phyloP scores from a whole-genome alignment of 345 rosid genomes.

The Hibiscus syriacus region DNA sequence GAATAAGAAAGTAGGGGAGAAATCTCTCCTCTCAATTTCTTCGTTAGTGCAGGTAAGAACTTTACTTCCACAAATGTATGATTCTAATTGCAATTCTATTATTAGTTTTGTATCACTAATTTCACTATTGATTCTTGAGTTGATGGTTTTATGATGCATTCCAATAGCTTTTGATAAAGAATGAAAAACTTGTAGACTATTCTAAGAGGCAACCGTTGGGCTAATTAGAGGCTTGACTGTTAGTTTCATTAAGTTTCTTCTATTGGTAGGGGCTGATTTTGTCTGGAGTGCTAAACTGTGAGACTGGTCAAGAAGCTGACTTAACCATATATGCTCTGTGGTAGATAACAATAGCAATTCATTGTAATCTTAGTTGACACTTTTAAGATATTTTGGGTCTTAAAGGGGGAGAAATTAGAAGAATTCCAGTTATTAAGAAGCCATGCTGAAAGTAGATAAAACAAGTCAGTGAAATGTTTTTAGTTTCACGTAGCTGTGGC shows the following conservation, averaged over 20 bases:
- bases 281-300: neutral
- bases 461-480: neutral
- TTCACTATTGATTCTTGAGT: neutral
- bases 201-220: neutral
- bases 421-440: neutral
- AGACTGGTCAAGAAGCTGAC: neutral
- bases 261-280: neutral
- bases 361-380: neutral
- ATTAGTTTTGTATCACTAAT: neutral
- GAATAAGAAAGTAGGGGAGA: constrained; percentile 50
- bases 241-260: neutral
- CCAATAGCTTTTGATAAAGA: neutral
- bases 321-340: neutral
- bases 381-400: neutral
- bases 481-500: neutral
- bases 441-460: neutral
- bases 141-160: neutral
- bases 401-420: neutral
- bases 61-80: neutral
- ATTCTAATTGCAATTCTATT: neutral
- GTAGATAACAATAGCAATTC: neutral
- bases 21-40: constrained; percentile 50
- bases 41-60: constrained; percentile 44
- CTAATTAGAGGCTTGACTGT: neutral
- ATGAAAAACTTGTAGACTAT: neutral